Evolutionary conservation across 2,329 filamentous ascomycete species (phyloP).

Genomic region (Chaetomiaceae sp.): DNA sequence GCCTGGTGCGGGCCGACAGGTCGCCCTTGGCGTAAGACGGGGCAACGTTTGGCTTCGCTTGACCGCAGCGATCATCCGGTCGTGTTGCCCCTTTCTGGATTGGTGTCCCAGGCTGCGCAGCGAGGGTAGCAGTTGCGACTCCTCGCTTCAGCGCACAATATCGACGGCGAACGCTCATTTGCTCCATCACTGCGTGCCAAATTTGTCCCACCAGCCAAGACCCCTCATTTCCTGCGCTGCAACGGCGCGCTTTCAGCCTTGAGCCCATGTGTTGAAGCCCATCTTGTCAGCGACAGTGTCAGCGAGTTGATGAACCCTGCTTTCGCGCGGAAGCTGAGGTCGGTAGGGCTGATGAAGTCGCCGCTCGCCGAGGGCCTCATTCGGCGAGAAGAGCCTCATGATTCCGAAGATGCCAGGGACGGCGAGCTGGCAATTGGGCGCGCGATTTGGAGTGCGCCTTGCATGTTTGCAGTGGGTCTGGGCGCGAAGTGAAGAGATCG

Average conservation of each 20-base stretch:
- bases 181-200: not conserved
- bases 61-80: slow-evolving; percentile 5
- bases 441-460: no score
- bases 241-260: not conserved
- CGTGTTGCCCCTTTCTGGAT: slow-evolving; percentile 4
- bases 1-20: not conserved
- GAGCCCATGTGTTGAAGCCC: no score
- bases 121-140: slow-evolving; percentile 9
- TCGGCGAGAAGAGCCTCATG: no score
- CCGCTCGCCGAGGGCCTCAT: no score
- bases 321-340: no score
- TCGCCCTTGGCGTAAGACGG: slow-evolving; percentile 23
- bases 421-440: no score
- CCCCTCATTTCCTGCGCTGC: not conserved
- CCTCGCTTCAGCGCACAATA: not conserved
- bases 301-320: no score
- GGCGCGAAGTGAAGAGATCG: no score
- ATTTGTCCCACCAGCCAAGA: not conserved
- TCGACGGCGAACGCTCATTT: slow-evolving; percentile 9
- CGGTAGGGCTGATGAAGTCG: no score
- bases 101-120: not conserved
- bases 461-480: no score
- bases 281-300: no score
- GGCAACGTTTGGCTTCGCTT: slow-evolving; percentile 8
- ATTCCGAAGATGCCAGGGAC: no score